Conservation (phyloP, 116 monocot species). For the Papilionanthe hybrid region DNA sequence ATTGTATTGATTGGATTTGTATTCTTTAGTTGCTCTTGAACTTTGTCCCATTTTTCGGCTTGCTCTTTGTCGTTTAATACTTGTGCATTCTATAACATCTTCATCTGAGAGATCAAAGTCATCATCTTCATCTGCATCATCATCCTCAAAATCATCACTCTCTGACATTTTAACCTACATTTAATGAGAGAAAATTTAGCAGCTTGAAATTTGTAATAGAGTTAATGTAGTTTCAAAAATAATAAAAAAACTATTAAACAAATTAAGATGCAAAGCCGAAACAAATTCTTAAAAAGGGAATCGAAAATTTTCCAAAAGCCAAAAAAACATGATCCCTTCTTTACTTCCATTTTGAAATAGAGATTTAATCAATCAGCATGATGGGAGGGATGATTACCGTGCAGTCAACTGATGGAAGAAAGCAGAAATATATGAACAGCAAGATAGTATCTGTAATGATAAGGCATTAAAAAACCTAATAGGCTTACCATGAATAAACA, state of each 20-base stretch:
- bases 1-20: conserved; percentile 31
- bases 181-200: neutral
- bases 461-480: neutral
- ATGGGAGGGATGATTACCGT: neutral
- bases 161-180: conserved; percentile 57
- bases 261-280: neutral
- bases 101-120: conserved; percentile 65
- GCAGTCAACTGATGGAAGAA: neutral
- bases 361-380: neutral
- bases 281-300: neutral
- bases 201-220: neutral
- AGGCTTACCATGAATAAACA: neutral
- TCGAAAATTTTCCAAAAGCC: neutral
- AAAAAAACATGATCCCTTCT: neutral
- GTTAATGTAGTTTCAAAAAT: neutral
- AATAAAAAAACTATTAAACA: neutral
- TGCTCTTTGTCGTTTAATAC: conserved; percentile 14
- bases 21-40: conserved; percentile 44
- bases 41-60: conserved; percentile 34
- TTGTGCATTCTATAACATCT: conserved; percentile 57
- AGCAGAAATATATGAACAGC: neutral
- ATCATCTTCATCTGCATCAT: conserved; percentile 57
- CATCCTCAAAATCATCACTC: conserved; percentile 67
- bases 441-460: neutral
- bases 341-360: neutral